Conservation (phyloP, 176 grass and related monocot species). For the Chrysopogon serrulatus region DNA sequence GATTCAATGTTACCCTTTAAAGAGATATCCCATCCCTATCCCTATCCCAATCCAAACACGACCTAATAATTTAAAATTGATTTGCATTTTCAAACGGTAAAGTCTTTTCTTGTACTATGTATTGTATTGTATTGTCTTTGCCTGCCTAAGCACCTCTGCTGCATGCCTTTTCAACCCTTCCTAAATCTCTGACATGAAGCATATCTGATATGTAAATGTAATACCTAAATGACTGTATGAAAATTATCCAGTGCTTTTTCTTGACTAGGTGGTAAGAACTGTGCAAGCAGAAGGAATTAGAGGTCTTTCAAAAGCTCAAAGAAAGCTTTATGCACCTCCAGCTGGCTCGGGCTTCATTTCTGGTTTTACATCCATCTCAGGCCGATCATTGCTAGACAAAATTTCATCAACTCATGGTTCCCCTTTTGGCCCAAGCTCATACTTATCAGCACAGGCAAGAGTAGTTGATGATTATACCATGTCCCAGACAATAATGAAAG, state of each 20-base stretch:
- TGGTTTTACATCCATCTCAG: slow-evolving; percentile 89
- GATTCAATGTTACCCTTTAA: too few relatives aligned
- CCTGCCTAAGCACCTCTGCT: neutral
- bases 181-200: neutral
- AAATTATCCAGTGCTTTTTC: slow-evolving; percentile 23
- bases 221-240: neutral
- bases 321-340: slow-evolving; percentile 80
- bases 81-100: slow-evolving; percentile 1
- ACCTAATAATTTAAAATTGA: neutral
- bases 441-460: slow-evolving; percentile 92
- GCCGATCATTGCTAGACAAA: slow-evolving; percentile 78
- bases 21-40: too few relatives aligned
- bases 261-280: slow-evolving; percentile 79
- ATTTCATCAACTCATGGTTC: slow-evolving; percentile 56
- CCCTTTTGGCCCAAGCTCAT: slow-evolving; percentile 79
- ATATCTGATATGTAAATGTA: slow-evolving; percentile 5
- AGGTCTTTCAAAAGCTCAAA: slow-evolving; percentile 76
- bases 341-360: slow-evolving; percentile 96
- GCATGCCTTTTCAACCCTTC: neutral
- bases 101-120: neutral
- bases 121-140: neutral
- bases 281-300: slow-evolving; percentile 90
- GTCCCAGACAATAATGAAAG: slow-evolving; percentile 82
- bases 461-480: slow-evolving; percentile 97
- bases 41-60: neutral